phyloP scores from a whole-genome alignment of 1,284 basidiomycete genomes.

The Stygiomarasmius scandens region DNA sequence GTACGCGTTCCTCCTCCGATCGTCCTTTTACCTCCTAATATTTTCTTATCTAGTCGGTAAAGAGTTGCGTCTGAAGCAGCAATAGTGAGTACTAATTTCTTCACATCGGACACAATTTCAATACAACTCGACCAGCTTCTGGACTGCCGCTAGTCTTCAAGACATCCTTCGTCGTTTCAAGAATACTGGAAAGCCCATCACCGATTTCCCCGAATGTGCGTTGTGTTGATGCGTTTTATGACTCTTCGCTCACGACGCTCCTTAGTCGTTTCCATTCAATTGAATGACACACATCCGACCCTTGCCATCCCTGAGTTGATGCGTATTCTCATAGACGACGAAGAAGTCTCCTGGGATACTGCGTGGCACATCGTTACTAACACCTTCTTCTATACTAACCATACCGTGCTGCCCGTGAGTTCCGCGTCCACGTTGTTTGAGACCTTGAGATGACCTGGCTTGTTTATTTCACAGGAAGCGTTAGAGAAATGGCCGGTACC shows the following conservation, averaged over 20 bases:
- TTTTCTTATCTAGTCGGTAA: slow-evolving; percentile 67
- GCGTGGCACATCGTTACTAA: slow-evolving; percentile 89
- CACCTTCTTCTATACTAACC: slow-evolving; percentile 94
- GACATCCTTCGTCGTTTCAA: slow-evolving; percentile 88
- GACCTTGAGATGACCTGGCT: not conserved
- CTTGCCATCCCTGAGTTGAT: slow-evolving; percentile 93
- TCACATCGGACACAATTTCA: too few species aligned
- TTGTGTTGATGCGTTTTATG: slow-evolving; percentile 13
- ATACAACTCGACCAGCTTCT: slow-evolving; percentile 59
- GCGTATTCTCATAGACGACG: slow-evolving; percentile 87
- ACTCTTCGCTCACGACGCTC: not conserved
- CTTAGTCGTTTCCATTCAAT: slow-evolving; percentile 83
- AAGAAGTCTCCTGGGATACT: slow-evolving; percentile 79
- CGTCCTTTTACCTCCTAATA: slow-evolving; percentile 2
- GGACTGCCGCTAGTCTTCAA: slow-evolving; percentile 83
- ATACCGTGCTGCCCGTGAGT: slow-evolving; percentile 78
- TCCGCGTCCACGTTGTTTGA: not conserved
- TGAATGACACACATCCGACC: slow-evolving; percentile 93
- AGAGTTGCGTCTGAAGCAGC: slow-evolving; percentile 90
- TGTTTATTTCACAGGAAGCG: slow-evolving; percentile 53
- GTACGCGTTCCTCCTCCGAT: slow-evolving; percentile 40
- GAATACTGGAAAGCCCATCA: slow-evolving; percentile 74
- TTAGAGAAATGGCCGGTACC: slow-evolving; percentile 89
- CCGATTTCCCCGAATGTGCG: slow-evolving; percentile 80
- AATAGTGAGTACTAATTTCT: slow-evolving; percentile 56